A percentile compares a stretch with the other conserved stretches of the same genome.
Evolutionary conservation across 2,329 filamentous ascomycete species (phyloP).

Genomic region (Saccharata proteae): DNA sequence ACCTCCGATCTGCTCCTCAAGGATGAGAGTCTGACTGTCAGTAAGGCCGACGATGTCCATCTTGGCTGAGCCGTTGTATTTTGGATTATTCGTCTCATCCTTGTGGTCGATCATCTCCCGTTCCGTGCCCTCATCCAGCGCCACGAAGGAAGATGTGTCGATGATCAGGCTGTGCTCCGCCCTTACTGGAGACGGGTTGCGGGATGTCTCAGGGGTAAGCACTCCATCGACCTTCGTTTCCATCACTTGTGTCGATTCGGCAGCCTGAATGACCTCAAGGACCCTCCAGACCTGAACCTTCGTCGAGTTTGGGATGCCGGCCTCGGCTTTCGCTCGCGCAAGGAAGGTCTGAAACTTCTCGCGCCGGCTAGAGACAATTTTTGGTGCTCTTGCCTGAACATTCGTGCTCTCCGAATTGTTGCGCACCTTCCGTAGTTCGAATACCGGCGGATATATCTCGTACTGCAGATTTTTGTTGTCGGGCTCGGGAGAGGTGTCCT

Average conservation of each 20-base stretch:
- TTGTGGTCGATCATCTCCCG: slow-evolving; percentile 51
- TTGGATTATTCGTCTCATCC: slow-evolving; percentile 61
- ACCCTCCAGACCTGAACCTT: slow-evolving; percentile 72
- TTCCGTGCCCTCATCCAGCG: slow-evolving; percentile 50
- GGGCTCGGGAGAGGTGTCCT: slow-evolving; percentile 54
- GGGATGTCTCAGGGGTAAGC: slow-evolving; percentile 31
- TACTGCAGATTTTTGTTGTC: slow-evolving; percentile 55
- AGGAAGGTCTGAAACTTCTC: slow-evolving; percentile 65
- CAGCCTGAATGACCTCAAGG: slow-evolving; percentile 32
- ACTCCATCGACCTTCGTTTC: slow-evolving; percentile 20
- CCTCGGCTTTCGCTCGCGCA: slow-evolving; percentile 55
- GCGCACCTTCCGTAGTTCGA: slow-evolving; percentile 72
- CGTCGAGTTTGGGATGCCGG: slow-evolving; percentile 53
- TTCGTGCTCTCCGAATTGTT: slow-evolving; percentile 40
- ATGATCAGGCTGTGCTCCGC: slow-evolving; percentile 43
- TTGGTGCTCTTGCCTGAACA: slow-evolving; percentile 49
- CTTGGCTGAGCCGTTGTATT: slow-evolving; percentile 63
- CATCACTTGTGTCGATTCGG: slow-evolving; percentile 15
- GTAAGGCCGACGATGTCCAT: slow-evolving; percentile 55
- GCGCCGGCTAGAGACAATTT: slow-evolving; percentile 59
- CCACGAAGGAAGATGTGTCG: slow-evolving; percentile 49
- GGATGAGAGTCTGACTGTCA: slow-evolving; percentile 64
- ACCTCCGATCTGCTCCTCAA: slow-evolving; percentile 62
- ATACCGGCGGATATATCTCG: slow-evolving; percentile 74
- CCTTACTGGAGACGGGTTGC: slow-evolving; percentile 32